phyloP scores from a whole-genome alignment of 192 early-diverging fungal species.

The Allomyces arbusculus region DNA sequence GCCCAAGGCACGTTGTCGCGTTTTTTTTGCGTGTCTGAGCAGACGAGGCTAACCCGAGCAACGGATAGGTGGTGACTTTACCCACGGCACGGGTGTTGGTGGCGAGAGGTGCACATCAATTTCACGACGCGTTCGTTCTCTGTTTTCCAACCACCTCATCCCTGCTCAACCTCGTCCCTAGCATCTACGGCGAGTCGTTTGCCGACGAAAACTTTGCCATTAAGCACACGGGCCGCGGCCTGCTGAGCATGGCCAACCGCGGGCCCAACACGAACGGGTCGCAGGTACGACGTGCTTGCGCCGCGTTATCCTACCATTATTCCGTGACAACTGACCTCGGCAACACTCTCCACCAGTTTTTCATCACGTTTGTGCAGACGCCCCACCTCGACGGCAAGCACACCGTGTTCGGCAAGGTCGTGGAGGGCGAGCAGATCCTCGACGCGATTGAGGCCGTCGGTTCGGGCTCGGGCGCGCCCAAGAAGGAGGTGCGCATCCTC shows the following conservation, averaged over 20 bases:
- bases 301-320: no score
- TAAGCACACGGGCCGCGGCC: constrained; percentile 39
- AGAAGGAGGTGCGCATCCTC: constrained; percentile 37
- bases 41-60: no score
- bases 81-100: constrained; percentile 64
- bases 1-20: constrained; percentile 49
- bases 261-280: constrained; percentile 60
- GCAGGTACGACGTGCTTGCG: constrained; percentile 28
- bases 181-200: constrained; percentile 62
- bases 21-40: neutral
- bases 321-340: no score
- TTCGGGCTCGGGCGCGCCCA: constrained; percentile 23
- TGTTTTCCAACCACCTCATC: no score
- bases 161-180: constrained; percentile 5
- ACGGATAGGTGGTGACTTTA: constrained; percentile 39
- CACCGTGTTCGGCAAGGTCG: constrained; percentile 36
- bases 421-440: constrained; percentile 61
- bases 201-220: constrained; percentile 54
- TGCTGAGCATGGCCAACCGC: constrained; percentile 64
- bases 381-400: constrained; percentile 62
- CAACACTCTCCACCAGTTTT: constrained; percentile 26
- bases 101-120: constrained; percentile 22
- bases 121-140: no score
- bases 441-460: constrained; percentile 48
- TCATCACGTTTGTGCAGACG: constrained; percentile 46